A percentile compares a stretch with the other conserved stretches of the same genome.
Conservation (phyloP, 257 asterid genomes). For the Agastache rugosa region DNA sequence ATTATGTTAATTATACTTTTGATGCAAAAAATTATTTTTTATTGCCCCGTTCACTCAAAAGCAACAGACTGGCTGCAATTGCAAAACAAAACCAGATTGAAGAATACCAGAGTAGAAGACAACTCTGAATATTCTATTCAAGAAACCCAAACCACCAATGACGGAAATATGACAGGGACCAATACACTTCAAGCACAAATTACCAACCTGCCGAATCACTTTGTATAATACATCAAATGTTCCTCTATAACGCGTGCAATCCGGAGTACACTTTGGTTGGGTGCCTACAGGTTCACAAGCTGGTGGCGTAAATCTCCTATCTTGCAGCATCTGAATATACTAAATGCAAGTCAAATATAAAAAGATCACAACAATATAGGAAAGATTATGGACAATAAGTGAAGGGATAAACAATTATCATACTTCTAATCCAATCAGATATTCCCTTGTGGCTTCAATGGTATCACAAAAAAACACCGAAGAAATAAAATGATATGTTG, state of each 20-base stretch:
- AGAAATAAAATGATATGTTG: not conserved
- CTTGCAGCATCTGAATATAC: conserved; percentile 58
- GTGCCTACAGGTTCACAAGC: conserved; percentile 44
- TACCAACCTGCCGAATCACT: conserved; percentile 75
- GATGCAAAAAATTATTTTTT: not conserved
- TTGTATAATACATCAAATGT: conserved; percentile 76
- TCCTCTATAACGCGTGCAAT: conserved; percentile 70
- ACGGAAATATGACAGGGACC: not conserved
- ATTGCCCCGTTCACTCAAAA: conserved; percentile 6
- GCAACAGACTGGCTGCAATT: not conserved
- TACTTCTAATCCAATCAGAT: conserved; percentile 11
- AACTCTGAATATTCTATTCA: not conserved
- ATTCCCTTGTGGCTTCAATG: conserved; percentile 3
- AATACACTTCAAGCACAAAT: conserved; percentile 18
- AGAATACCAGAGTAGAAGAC: conserved; percentile 16
- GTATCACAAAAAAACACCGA: not conserved
- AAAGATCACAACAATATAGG: not conserved
- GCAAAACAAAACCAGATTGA: not conserved
- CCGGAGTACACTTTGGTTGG: conserved; percentile 55
- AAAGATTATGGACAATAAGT: not conserved
- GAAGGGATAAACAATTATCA: not conserved
- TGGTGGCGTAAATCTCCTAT: conserved; percentile 44
- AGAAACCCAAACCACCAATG: not conserved
- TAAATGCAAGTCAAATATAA: conserved; percentile 9
- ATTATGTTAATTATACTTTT: conserved; percentile 15